A percentile compares a stretch with the other conserved stretches of the same genome.
Conservation (phyloP, 805 yeast species). For the Ogataea paraovalis region DNA sequence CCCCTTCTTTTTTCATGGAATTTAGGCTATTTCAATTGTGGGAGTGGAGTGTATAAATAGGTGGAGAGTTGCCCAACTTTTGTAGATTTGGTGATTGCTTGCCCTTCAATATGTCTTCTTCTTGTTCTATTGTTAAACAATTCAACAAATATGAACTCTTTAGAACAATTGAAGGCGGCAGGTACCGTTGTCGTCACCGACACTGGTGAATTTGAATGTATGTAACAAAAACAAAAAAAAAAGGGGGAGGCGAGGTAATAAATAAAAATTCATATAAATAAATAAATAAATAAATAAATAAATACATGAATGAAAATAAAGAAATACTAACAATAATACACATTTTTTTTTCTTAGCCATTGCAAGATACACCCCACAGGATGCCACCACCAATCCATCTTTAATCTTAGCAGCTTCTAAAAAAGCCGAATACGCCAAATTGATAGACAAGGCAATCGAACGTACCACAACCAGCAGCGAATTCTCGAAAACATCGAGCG, state of each 20-base stretch:
- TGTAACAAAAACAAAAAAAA: neutral
- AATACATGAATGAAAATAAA: no score
- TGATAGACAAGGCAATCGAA: conserved; percentile 85
- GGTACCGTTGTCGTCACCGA: conserved; percentile 98
- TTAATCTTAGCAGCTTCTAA: conserved; percentile 93
- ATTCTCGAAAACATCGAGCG: conserved; percentile 28
- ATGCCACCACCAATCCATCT: conserved; percentile 98
- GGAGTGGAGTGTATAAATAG: no score
- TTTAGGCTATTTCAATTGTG: no score
- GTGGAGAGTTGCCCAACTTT: no score
- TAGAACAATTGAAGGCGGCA: conserved; percentile 87
- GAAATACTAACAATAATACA: neutral
- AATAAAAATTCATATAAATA: no score
- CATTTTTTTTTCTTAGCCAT: conserved; percentile 40
- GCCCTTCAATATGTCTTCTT: no score
- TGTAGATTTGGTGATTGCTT: no score
- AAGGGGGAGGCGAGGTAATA: neutral
- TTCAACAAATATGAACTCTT: conserved; percentile 38
- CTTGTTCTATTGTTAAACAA: neutral
- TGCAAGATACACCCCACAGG: conserved; percentile 97
- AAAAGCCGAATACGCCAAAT: conserved; percentile 79
- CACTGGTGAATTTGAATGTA: conserved; percentile 92
- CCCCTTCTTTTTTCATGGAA: no score
- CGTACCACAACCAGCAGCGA: conserved; percentile 49
- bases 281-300: no score